Evolutionary conservation across 2,329 filamentous ascomycete species (phyloP).

Genomic region (Ascochyta koolunga): DNA sequence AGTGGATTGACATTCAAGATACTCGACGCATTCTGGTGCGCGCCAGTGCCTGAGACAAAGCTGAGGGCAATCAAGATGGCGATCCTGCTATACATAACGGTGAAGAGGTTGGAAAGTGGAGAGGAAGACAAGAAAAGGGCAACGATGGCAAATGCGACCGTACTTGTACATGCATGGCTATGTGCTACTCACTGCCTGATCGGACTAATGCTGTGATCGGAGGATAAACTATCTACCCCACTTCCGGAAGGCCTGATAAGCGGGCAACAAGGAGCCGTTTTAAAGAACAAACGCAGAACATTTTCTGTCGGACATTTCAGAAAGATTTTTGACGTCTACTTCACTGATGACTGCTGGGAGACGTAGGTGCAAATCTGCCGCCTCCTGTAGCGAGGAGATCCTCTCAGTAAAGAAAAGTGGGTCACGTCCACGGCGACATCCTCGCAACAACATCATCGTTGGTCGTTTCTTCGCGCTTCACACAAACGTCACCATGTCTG

Average conservation of each 20-base stretch:
- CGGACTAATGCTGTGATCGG: background rate
- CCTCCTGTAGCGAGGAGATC: background rate
- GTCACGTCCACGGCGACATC: background rate
- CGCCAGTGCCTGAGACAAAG: background rate
- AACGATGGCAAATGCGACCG: background rate
- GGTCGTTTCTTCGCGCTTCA: background rate
- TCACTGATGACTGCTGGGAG: background rate
- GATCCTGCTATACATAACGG: background rate
- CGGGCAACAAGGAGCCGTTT: background rate
- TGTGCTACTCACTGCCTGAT: constrained; percentile 1
- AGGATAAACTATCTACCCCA: constrained; percentile 8
- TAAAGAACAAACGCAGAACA: background rate
- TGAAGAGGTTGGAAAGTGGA: background rate
- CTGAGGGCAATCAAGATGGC: background rate
- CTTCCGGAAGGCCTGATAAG: constrained; percentile 1
- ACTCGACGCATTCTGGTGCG: constrained; percentile 17
- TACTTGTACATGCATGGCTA: constrained; percentile 12
- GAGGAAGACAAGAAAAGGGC: background rate
- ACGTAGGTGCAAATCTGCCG: background rate
- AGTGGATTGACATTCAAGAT: constrained; percentile 26
- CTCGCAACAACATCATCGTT: background rate
- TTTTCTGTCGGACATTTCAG: background rate
- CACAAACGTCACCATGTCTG: background rate
- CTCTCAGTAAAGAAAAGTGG: background rate
- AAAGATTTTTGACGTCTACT: background rate